Evolutionary conservation across 345 rosid genomes (phyloP).

Genomic region (Streptanthus diversifolius): DNA sequence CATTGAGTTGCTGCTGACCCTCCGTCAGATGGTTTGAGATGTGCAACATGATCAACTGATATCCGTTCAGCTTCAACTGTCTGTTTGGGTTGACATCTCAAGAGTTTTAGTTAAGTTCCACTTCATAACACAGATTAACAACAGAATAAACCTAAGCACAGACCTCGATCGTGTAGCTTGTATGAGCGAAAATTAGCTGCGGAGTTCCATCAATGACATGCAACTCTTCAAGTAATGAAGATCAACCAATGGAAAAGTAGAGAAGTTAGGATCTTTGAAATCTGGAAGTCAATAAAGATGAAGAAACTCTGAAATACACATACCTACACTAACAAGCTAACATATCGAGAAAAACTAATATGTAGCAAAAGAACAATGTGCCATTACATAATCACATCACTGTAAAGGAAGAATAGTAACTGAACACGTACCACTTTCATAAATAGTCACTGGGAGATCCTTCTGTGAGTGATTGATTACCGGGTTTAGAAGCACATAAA

Average conservation of each 20-base stretch:
- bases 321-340: neutral
- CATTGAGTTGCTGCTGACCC: slow-evolving; percentile 98
- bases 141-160: neutral
- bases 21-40: slow-evolving; percentile 94
- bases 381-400: neutral
- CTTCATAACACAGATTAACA: neutral
- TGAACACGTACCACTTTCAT: slow-evolving; percentile 63
- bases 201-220: slow-evolving; percentile 97
- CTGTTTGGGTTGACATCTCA: slow-evolving; percentile 39
- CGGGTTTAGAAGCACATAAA: slow-evolving; percentile 87
- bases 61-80: slow-evolving; percentile 98
- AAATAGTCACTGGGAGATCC: slow-evolving; percentile 89
- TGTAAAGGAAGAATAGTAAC: neutral
- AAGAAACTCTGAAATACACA: neutral
- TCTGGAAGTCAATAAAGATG: neutral
- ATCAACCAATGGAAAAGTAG: neutral
- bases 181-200: slow-evolving; percentile 74
- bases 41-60: slow-evolving; percentile 98
- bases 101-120: neutral
- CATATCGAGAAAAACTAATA: neutral
- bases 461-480: slow-evolving; percentile 78
- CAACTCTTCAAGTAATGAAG: slow-evolving; percentile 50
- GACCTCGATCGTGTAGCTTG: slow-evolving; percentile 98
- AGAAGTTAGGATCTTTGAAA: slow-evolving; percentile 7
- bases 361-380: neutral